Conservation (phyloP, 1,139 yeast genomes). For the Hansenula lynferdii region DNA sequence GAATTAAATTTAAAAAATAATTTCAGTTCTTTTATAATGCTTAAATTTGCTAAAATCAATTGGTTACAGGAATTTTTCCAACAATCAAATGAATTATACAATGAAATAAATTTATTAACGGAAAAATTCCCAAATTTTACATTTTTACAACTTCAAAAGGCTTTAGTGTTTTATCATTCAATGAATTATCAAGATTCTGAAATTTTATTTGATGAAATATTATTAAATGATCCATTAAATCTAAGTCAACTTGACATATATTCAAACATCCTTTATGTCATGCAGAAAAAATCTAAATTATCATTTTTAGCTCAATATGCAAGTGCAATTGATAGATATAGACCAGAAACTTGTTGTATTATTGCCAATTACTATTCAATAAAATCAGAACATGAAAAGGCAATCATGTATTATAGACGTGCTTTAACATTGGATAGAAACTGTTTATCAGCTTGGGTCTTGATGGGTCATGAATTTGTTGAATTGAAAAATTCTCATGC, state of each 20-base stretch:
- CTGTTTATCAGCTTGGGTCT: constrained; percentile 92
- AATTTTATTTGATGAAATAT: constrained; percentile 66
- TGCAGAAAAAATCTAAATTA: constrained; percentile 82
- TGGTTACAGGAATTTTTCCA: constrained; percentile 70
- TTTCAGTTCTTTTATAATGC: constrained; percentile 5
- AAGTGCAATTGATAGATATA: constrained; percentile 73
- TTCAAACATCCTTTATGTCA: constrained; percentile 90
- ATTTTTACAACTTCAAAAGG: constrained; percentile 75
- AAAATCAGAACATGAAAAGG: constrained; percentile 90
- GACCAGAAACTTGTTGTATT: constrained; percentile 95
- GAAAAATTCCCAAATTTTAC: constrained; percentile 64
- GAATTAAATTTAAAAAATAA: constrained; percentile 25
- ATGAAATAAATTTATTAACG: constrained; percentile 42
- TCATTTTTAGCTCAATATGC: constrained; percentile 87
- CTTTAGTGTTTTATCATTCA: constrained; percentile 73
- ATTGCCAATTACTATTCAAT: constrained; percentile 91
- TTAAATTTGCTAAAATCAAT: not conserved
- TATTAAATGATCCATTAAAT: constrained; percentile 76
- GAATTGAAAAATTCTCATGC: constrained; percentile 96
- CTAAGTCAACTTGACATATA: constrained; percentile 88
- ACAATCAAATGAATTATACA: constrained; percentile 46
- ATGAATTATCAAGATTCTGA: constrained; percentile 82
- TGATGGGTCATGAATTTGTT: constrained; percentile 98
- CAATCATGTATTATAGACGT: constrained; percentile 87
- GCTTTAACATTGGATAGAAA: constrained; percentile 79